Evolutionary conservation across 768 basidiomycete species (phyloP), one percentile per base, ranked within the genome.

Genomic region (Boletellus ananiceps): DNA sequence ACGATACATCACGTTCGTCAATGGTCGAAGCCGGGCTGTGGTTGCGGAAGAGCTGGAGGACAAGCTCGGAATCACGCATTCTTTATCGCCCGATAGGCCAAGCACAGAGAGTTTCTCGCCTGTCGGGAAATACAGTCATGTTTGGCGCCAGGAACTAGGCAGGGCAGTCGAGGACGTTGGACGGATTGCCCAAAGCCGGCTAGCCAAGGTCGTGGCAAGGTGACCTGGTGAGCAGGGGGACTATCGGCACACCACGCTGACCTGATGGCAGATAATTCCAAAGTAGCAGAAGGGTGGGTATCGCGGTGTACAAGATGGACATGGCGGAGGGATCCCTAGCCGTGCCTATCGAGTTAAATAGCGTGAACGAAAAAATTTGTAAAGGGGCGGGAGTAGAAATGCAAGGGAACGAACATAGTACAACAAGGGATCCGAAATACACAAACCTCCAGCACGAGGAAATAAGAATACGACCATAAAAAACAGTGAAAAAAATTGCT

Each of bases 1-100:
- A 55, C 77, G 88, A 16, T 95, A 92, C 62, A 89, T 96, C 69
- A 93, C 91, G 5, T 96, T 93, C 61, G 93, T 95, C 35, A 91
- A 93, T 60, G 89, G 90, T 31, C 78, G 93, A 50, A 79, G 79
- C 52, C 74, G 92, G 34, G 77, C 76, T 31, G 76, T 66, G 40
- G 84, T 96, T 57, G 83, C 80, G 34, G 75, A 81, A 56, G 90
- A 93, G 71, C 86, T 96, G 77, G 89, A 93, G 66, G 74, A 73
- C 49, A 73, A 72, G 46, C 70, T 94, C 31, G 75, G 71, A 4
- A 61, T 82, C 13, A 61, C 68, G 42, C 80, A 78, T 63, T 79
- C 79, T 13, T 59, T 80, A 43, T 76, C 71, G 19, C 65, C 77
- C 8, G 44, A 62, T 29, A 31, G 60, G 41, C 67, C 65, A 9